phyloP scores from a whole-genome alignment of 1,284 basidiomycete species.

The Cystobasidium pallidum region DNA sequence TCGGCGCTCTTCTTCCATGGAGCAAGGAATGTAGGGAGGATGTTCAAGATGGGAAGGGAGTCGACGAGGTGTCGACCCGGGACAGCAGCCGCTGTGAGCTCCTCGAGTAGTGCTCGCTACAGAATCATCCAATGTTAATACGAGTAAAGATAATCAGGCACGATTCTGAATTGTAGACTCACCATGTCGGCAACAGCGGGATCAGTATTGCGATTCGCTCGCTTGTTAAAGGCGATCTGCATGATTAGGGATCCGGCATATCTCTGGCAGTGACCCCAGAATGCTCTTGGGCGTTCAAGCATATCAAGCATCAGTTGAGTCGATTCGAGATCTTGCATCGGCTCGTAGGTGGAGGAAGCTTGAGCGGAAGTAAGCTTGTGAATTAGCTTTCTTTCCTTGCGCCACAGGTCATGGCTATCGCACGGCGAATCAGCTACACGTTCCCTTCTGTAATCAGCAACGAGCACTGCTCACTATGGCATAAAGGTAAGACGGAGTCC shows the following conservation, averaged over 20 bases:
- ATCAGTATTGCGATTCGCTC: constrained; percentile 50
- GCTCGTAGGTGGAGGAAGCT: constrained; percentile 50
- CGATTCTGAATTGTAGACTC: not conserved
- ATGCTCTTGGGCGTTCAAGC: constrained; percentile 47
- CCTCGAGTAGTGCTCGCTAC: constrained; percentile 37
- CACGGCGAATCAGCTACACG: not conserved
- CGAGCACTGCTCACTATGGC: constrained; percentile 47
- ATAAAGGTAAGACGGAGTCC: constrained; percentile 54
- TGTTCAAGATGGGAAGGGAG: constrained; percentile 52
- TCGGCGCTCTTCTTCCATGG: constrained; percentile 51
- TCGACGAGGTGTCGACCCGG: constrained; percentile 54
- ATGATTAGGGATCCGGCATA: constrained; percentile 54
- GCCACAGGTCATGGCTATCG: constrained; percentile 49
- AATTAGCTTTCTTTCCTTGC: constrained; percentile 51
- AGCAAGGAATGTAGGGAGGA: constrained; percentile 50
- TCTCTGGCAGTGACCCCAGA: constrained; percentile 53
- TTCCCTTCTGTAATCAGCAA: not conserved
- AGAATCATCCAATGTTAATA: not conserved
- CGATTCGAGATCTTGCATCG: constrained; percentile 53
- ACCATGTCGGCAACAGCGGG: constrained; percentile 52
- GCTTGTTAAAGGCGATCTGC: constrained; percentile 54
- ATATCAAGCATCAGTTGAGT: constrained; percentile 52
- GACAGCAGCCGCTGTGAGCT: constrained; percentile 47
- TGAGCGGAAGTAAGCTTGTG: constrained; percentile 50
- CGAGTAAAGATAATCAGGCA: not conserved